Conservation (phyloP, 2,329 filamentous ascomycete genomes). For the Sordariomycetes sp. region DNA sequence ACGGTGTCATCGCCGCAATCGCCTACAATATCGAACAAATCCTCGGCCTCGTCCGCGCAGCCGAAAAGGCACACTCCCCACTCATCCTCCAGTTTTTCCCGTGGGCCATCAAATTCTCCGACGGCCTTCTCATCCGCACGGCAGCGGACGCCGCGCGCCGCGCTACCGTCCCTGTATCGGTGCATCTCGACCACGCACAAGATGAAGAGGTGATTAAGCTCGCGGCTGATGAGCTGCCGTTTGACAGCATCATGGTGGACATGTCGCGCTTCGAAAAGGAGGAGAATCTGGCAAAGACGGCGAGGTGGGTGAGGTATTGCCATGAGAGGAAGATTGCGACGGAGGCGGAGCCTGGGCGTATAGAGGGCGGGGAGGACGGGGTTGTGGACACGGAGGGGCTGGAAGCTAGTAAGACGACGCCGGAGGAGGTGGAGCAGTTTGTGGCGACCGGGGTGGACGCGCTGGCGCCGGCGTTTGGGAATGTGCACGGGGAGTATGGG, state of each 20-base stretch:
- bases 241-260: slow-evolving; percentile 66
- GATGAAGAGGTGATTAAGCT: slow-evolving; percentile 41
- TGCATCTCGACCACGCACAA: slow-evolving; percentile 58
- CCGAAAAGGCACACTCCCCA: slow-evolving; percentile 51
- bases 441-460: slow-evolving; percentile 60
- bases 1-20: slow-evolving; percentile 38
- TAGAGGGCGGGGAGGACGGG: slow-evolving; percentile 55
- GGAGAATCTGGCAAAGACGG: slow-evolving; percentile 53
- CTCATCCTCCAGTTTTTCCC: slow-evolving; percentile 61
- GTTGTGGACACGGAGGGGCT: slow-evolving; percentile 44
- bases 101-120: neutral
- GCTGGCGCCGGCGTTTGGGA: slow-evolving; percentile 63
- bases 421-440: slow-evolving; percentile 58
- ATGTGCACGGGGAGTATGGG: slow-evolving; percentile 64
- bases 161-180: slow-evolving; percentile 42
- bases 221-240: slow-evolving; percentile 40
- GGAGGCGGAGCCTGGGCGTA: slow-evolving; percentile 56
- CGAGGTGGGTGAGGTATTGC: slow-evolving; percentile 46
- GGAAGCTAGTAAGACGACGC: slow-evolving; percentile 28
- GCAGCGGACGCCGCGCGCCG: neutral
- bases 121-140: neutral
- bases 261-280: slow-evolving; percentile 61
- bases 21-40: slow-evolving; percentile 60
- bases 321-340: slow-evolving; percentile 50
- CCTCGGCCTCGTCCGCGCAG: slow-evolving; percentile 52